Conservation (phyloP, 177 flowering plant genomes). For the Telopea speciosissima region DNA sequence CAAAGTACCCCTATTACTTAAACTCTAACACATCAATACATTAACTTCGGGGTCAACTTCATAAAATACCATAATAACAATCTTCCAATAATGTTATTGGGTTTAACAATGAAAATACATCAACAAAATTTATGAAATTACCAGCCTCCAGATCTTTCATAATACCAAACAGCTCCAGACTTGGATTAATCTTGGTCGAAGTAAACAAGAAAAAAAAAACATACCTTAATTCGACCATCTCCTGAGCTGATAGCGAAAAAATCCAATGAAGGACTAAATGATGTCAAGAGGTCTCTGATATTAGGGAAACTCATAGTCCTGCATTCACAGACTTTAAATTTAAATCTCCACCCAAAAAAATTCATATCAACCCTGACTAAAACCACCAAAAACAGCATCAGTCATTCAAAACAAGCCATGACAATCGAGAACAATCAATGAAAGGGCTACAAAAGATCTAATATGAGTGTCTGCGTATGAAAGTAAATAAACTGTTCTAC, state of each 20-base stretch:
- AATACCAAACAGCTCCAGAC: neutral
- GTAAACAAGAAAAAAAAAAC: too few species aligned
- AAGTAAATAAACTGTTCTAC: too few species aligned
- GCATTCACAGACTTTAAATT: slow-evolving; percentile 1
- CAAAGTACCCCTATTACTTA: too few species aligned
- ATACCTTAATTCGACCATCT: slow-evolving; percentile 93
- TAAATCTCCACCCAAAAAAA: too few species aligned
- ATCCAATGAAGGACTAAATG: slow-evolving; percentile 74
- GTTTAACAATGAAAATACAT: neutral
- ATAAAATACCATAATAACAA: neutral
- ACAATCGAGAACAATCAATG: neutral
- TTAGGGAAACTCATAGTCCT: slow-evolving; percentile 44
- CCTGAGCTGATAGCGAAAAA: slow-evolving; percentile 68
- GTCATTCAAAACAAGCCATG: neutral
- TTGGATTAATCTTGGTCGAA: neutral
- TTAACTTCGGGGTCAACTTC: neutral
- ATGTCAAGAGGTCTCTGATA: slow-evolving; percentile 68
- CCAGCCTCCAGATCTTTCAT: neutral
- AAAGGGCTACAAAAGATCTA: neutral
- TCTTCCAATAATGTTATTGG: neutral
- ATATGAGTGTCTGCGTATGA: neutral
- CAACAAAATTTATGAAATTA: too few species aligned
- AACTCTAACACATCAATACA: neutral
- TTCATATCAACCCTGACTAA: too few species aligned
- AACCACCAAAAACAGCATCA: neutral